Percentiles rank a stretch among this genome's conserved stretches.
Conservation (phyloP, 1,284 basidiomycete genomes). For the Mycena sp. region DNA sequence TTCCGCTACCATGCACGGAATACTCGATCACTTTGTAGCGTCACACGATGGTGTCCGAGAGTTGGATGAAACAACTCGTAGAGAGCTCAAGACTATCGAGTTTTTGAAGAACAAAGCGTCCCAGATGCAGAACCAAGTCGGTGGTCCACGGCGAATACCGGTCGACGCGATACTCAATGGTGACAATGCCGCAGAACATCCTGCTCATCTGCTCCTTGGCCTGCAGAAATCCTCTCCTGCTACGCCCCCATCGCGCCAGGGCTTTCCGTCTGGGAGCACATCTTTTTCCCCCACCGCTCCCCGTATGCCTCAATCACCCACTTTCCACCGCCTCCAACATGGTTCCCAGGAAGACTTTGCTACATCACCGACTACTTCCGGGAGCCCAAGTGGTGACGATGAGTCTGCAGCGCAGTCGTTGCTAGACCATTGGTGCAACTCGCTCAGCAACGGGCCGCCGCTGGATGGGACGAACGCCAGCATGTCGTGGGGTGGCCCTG, state of each 20-base stretch:
- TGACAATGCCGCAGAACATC: slow-evolving; percentile 45
- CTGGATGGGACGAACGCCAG: slow-evolving; percentile 62
- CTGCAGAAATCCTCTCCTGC: slow-evolving; percentile 53
- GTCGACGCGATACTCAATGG: slow-evolving; percentile 38
- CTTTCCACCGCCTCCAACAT: slow-evolving; percentile 71
- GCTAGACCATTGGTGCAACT: slow-evolving; percentile 84
- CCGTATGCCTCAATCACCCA: slow-evolving; percentile 58
- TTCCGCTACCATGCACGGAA: slow-evolving; percentile 74
- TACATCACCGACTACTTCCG: slow-evolving; percentile 63
- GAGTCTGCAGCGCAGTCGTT: slow-evolving; percentile 79
- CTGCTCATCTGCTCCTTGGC: slow-evolving; percentile 60
- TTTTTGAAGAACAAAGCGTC: slow-evolving; percentile 76
- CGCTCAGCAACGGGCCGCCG: slow-evolving; percentile 69
- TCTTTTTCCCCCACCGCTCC: slow-evolving; percentile 34
- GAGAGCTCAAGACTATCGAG: slow-evolving; percentile 84
- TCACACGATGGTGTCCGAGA: slow-evolving; percentile 76
- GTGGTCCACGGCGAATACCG: slow-evolving; percentile 32
- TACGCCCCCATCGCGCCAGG: slow-evolving; percentile 43
- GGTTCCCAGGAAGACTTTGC: slow-evolving; percentile 51
- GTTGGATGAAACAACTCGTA: slow-evolving; percentile 81
- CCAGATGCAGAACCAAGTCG: slow-evolving; percentile 53
- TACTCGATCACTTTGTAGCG: slow-evolving; percentile 79
- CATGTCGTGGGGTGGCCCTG: slow-evolving; percentile 71
- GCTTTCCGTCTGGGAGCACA: slow-evolving; percentile 40
- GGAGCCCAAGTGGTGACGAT: slow-evolving; percentile 83